phyloP scores from a whole-genome alignment of 2,329 filamentous ascomycete species.

The Colletotrichum truncatum region DNA sequence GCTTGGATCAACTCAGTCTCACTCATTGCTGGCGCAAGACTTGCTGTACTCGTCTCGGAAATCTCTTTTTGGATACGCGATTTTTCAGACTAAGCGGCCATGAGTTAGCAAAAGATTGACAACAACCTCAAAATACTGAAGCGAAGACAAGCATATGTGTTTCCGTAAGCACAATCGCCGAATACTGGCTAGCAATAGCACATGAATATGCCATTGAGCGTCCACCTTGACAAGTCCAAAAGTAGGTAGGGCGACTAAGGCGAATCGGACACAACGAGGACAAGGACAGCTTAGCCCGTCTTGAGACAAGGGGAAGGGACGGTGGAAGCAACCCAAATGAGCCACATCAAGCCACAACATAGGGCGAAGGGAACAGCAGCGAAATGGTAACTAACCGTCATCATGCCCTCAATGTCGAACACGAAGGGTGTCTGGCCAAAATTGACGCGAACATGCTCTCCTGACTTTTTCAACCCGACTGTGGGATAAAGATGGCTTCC shows the following conservation, averaged over 20 bases:
- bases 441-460: conserved; percentile 70
- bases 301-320: too few species aligned
- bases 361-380: too few species aligned
- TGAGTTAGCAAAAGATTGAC: conserved; percentile 9
- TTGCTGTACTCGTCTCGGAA: conserved; percentile 62
- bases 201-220: too few species aligned
- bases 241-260: too few species aligned
- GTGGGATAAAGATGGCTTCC: conserved; percentile 64
- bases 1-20: conserved; percentile 85
- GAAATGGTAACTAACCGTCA: conserved; percentile 76
- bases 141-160: too few species aligned
- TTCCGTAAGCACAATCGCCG: too few species aligned
- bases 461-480: conserved; percentile 71
- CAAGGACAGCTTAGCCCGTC: too few species aligned
- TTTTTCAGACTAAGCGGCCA: conserved; percentile 43
- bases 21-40: conserved; percentile 69
- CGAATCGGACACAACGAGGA: too few species aligned
- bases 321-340: too few species aligned
- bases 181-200: too few species aligned
- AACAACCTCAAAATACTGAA: not conserved
- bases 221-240: too few species aligned
- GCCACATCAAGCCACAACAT: too few species aligned
- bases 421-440: conserved; percentile 82
- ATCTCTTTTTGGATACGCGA: conserved; percentile 67
- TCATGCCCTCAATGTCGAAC: conserved; percentile 89